Conservation (phyloP, 768 basidiomycete genomes). For the Hygrophoropsis aurantiaca region DNA sequence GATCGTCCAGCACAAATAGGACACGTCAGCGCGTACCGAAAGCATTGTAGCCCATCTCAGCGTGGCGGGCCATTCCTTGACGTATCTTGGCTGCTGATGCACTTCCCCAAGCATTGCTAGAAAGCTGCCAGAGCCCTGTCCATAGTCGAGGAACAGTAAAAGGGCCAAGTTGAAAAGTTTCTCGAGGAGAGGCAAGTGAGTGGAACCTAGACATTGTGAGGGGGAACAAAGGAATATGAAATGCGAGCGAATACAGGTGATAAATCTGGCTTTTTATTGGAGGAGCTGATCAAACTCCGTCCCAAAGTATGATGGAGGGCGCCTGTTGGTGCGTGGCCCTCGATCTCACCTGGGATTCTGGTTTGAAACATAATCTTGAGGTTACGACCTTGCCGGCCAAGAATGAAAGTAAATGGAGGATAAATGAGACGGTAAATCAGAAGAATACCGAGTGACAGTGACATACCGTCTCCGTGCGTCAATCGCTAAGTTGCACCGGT, state of each 20-base stretch:
- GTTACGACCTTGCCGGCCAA: conserved; percentile 1
- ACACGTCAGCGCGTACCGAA: conserved; percentile 34
- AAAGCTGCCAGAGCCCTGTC: conserved; percentile 84
- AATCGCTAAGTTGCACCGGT: too few relatives aligned
- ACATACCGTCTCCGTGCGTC: neutral
- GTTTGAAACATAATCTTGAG: conserved; percentile 8
- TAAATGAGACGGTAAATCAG: conserved; percentile 12
- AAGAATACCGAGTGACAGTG: conserved; percentile 12
- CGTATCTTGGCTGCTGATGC: conserved; percentile 65
- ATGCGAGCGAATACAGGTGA: conserved; percentile 8
- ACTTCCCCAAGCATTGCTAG: conserved; percentile 83
- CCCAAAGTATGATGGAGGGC: conserved; percentile 13
- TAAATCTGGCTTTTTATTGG: conserved; percentile 18
- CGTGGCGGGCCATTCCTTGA: conserved; percentile 64
- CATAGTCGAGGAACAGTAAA: conserved; percentile 63
- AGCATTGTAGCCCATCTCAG: conserved; percentile 52
- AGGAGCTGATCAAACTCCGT: conserved; percentile 31
- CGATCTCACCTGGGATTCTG: neutral
- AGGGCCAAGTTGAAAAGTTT: conserved; percentile 58
- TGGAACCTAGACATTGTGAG: conserved; percentile 20
- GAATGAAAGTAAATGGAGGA: conserved; percentile 3
- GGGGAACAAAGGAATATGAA: conserved; percentile 7
- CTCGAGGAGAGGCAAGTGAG: conserved; percentile 19
- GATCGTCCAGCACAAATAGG: conserved; percentile 6
- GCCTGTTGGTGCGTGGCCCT: neutral